Conservation (phyloP, 2,329 filamentous ascomycete species). For the Xylaria sp. region DNA sequence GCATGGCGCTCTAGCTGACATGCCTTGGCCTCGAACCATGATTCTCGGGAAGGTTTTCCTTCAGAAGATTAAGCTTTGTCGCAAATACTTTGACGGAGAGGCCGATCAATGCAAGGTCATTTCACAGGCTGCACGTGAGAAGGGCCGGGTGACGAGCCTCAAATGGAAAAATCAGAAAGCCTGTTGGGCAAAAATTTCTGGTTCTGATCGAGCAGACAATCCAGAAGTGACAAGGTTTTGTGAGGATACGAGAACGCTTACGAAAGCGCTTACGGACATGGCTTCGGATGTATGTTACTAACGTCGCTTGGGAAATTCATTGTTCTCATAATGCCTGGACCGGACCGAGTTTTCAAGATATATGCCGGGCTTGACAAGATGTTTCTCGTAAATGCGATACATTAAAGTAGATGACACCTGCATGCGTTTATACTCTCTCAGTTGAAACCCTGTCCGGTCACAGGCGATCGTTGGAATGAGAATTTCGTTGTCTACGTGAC, state of each 20-base stretch:
- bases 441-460: slow-evolving; percentile 19
- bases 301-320: slow-evolving; percentile 5
- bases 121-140: slow-evolving; percentile 1
- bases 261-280: slow-evolving; percentile 5
- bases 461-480: neutral
- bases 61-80: slow-evolving; percentile 25
- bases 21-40: slow-evolving; percentile 17
- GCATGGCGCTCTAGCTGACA: slow-evolving; percentile 2
- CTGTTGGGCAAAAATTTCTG: slow-evolving; percentile 13
- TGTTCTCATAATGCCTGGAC: slow-evolving; percentile 18
- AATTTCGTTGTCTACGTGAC: neutral
- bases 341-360: slow-evolving; percentile 27
- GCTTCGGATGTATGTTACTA: slow-evolving; percentile 2
- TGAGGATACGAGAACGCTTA: slow-evolving; percentile 34
- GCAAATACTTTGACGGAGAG: neutral
- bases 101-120: slow-evolving; percentile 2
- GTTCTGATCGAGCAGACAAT: neutral
- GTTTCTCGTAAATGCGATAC: slow-evolving; percentile 26
- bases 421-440: slow-evolving; percentile 4
- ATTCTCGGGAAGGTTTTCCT: slow-evolving; percentile 12
- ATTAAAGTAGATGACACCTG: slow-evolving; percentile 20
- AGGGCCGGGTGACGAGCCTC: neutral
- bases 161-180: neutral
- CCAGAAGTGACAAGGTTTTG: slow-evolving; percentile 22
- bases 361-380: slow-evolving; percentile 2